Evolutionary conservation across 169 alveolate genomes (phyloP), one percentile per base, ranked within the genome.

Genomic region (Theileria parva): DNA sequence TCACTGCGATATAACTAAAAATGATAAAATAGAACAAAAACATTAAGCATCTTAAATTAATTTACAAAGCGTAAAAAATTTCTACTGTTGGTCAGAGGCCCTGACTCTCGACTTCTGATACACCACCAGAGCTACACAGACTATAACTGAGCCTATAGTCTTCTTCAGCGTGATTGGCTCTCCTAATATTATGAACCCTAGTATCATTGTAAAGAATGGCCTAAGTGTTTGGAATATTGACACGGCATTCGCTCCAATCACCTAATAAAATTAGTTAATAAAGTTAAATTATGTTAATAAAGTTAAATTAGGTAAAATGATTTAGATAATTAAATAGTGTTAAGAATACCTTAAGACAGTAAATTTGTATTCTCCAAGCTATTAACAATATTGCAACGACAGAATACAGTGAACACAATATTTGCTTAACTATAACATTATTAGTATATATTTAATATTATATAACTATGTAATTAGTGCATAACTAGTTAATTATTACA

Each of bases 351-450:
- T 50, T 70, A 7, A 70, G 23, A 32, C 61, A 70, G 17, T 77
- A 70, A 44, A 86, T 86, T 66, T 86, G 92, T 17, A 86, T 86
- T 70, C 78, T 80, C 92, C 92, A 86, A 12, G 86, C 74, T 9
- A 77, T 8, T 63, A 64, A 83, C 21, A 86, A 64, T 21, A 86
- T 64, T 19, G 79, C 88, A 23, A 86, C 19, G n/a, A 83, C 61
- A 17, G 92, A 86, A 71, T 86, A 86, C 4, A 81, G 21, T 50
- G 79, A 66, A 61, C 89, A 81, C n/a, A 53, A 8, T 21, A 64
- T 19, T 23, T 74, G 81, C 21, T 60, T 50, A 74, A 74, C 81
- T 74, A 50, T 25, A 34, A 0, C 12, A 37, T 53, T 32, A 65
- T 37, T 65, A 44, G 5, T 65, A 21, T 25, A n/a, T 28, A 60